Conservation (phyloP, 495 filamentous ascomycete genomes). For the Penicillium daleae region DNA sequence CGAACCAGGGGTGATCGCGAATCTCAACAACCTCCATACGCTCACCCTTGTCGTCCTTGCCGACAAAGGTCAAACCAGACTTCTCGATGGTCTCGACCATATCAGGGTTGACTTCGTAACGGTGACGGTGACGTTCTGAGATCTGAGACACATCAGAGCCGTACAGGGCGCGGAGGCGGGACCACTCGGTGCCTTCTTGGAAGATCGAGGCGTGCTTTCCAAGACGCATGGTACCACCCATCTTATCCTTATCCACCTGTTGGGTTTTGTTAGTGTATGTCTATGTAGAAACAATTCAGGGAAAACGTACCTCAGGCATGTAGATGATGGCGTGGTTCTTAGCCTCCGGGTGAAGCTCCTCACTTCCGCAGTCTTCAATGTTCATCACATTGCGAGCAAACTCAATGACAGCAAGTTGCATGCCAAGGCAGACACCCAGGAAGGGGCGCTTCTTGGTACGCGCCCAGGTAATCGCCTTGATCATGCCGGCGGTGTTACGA, state of each 20-base stretch:
- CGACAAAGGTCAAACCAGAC: constrained; percentile 49
- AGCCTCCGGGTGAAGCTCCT: constrained; percentile 63
- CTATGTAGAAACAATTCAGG: neutral
- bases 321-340: constrained; percentile 72
- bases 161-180: constrained; percentile 75
- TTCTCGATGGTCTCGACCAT: constrained; percentile 39
- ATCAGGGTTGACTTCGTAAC: constrained; percentile 50
- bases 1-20: constrained; percentile 86
- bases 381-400: constrained; percentile 74
- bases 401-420: constrained; percentile 94
- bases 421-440: constrained; percentile 91
- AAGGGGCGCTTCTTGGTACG: constrained; percentile 80
- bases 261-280: neutral
- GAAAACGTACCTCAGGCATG: constrained; percentile 79
- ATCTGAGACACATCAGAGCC: constrained; percentile 46
- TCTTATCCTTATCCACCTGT: constrained; percentile 59
- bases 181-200: constrained; percentile 80
- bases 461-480: constrained; percentile 79
- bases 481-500: constrained; percentile 87
- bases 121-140: constrained; percentile 53
- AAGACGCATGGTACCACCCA: constrained; percentile 94
- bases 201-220: constrained; percentile 75
- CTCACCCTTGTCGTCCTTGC: constrained; percentile 80
- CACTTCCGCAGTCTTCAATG: constrained; percentile 61
- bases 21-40: constrained; percentile 94